Conservation (phyloP, 257 asterid genomes). For the Nemophila menziesii region DNA sequence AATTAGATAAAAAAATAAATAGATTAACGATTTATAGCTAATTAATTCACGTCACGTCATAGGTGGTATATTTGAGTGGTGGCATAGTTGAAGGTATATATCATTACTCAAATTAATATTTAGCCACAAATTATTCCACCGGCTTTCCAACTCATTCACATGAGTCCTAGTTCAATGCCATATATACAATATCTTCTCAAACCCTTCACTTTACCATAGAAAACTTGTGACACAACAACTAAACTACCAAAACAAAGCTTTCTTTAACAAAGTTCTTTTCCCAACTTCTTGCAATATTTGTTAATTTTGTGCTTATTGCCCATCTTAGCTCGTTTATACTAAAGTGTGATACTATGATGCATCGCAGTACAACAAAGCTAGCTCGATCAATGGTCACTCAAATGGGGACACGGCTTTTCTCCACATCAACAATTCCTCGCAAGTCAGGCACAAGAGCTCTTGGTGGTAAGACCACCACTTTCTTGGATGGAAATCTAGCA, state of each 20-base stretch:
- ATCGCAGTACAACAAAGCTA: constrained; percentile 34
- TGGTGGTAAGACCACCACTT: not conserved
- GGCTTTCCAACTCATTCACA: constrained; percentile 19
- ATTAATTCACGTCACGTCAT: too few relatives aligned
- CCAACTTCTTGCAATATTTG: constrained; percentile 26
- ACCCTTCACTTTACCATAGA: not conserved
- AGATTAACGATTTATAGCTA: too few relatives aligned
- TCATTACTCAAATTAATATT: too few relatives aligned
- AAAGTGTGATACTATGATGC: constrained; percentile 29
- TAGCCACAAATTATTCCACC: too few relatives aligned
- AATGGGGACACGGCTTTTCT: constrained; percentile 36
- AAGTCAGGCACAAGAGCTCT: constrained; percentile 2
- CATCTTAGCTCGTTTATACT: not conserved
- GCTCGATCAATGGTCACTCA: constrained; percentile 21
- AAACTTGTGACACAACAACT: not conserved
- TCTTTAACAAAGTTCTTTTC: constrained; percentile 15
- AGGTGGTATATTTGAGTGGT: too few relatives aligned
- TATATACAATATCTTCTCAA: constrained; percentile 4
- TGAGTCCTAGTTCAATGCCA: constrained; percentile 15
- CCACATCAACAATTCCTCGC: constrained; percentile 17
- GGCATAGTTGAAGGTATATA: too few relatives aligned
- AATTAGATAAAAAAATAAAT: too few relatives aligned
- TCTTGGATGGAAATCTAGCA: constrained; percentile 7
- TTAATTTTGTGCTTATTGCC: not conserved
- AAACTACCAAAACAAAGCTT: not conserved